Evolutionary conservation across 306 rosid species (phyloP), one percentile per base, ranked within the genome.

Genomic region (Gynostemma pentaphyllum): DNA sequence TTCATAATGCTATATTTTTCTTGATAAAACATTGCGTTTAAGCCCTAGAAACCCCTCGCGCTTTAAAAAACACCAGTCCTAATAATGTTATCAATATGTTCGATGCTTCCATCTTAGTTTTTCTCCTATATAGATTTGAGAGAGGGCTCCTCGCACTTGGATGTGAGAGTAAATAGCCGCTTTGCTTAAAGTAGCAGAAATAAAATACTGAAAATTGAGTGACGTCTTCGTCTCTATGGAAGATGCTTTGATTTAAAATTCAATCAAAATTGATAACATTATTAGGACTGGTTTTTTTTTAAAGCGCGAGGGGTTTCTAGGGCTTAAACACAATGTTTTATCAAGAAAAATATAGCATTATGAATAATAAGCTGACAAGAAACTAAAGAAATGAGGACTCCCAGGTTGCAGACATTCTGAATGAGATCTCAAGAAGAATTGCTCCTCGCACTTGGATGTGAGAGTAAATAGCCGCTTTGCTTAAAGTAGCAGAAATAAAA

Each of bases 361-460:
- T n/a, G n/a, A n/a, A n/a, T n/a, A n/a, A n/a, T n/a, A n/a, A n/a
- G n/a, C n/a, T n/a, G n/a, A n/a, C n/a, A n/a, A n/a, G n/a, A n/a
- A n/a, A n/a, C n/a, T n/a, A n/a, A n/a, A n/a, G n/a, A n/a, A n/a
- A n/a, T n/a, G 74, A 50, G 68, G 92, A 88, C 70, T 74, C 88
- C 57, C 81, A 75, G 65, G 85, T 85, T 50, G 89, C 95, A 3
- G 80, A 74, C 68, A 75, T 83, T 76, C 73, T 91, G 68, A 88
- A 85, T 79, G 95, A 91, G 71, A 81, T 88, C 78, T 83, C 98
- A 16, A 78, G 86, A 71, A 75, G 98, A 74, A 85, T 85, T 83
- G 96, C n/a, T n/a, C n/a, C n/a, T n/a, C n/a, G n/a, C n/a, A n/a
- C n/a, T n/a, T n/a, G n/a, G n/a, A n/a, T n/a, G n/a, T n/a, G n/a